Evolutionary conservation across 495 filamentous ascomycete genomes (phyloP).

Genomic region (Tuber brumale): DNA sequence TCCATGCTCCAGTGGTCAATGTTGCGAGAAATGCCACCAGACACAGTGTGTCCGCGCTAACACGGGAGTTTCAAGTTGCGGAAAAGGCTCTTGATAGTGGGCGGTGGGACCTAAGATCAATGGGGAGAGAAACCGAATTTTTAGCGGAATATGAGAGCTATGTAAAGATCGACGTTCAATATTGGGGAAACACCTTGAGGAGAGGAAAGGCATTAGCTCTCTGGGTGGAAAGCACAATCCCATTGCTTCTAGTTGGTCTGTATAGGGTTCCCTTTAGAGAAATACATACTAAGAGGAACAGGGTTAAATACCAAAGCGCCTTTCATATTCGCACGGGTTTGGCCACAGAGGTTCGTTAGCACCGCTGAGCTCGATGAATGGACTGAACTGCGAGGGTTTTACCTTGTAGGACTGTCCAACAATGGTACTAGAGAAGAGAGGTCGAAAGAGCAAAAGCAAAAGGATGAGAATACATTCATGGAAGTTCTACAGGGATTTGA

Average conservation of each 20-base stretch:
- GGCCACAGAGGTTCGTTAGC: slow-evolving; percentile 52
- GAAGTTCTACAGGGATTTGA: slow-evolving; percentile 48
- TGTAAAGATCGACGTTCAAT: slow-evolving; percentile 51
- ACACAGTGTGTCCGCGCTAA: slow-evolving; percentile 47
- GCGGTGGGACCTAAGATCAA: slow-evolving; percentile 43
- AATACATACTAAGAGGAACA: slow-evolving; percentile 30
- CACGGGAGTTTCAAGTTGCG: slow-evolving; percentile 49
- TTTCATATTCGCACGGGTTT: slow-evolving; percentile 49
- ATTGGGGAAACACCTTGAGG: slow-evolving; percentile 50
- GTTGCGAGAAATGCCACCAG: slow-evolving; percentile 49
- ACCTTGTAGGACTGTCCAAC: slow-evolving; percentile 53
- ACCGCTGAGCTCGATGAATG: slow-evolving; percentile 17
- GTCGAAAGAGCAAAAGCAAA: slow-evolving; percentile 41
- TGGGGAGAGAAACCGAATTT: slow-evolving; percentile 44
- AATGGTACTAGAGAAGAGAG: slow-evolving; percentile 10
- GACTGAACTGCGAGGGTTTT: slow-evolving; percentile 46
- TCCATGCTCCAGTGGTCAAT: slow-evolving; percentile 52
- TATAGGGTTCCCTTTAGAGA: slow-evolving; percentile 20
- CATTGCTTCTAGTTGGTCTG: slow-evolving; percentile 48
- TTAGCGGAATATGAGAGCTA: slow-evolving; percentile 47
- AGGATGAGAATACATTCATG: slow-evolving; percentile 42
- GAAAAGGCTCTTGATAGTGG: slow-evolving; percentile 39
- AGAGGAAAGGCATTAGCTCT: slow-evolving; percentile 49
- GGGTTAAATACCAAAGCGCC: slow-evolving; percentile 49
- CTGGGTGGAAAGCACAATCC: slow-evolving; percentile 53